phyloP scores from a whole-genome alignment of 139 green algal genomes.

The Coccomyxa sp. region DNA sequence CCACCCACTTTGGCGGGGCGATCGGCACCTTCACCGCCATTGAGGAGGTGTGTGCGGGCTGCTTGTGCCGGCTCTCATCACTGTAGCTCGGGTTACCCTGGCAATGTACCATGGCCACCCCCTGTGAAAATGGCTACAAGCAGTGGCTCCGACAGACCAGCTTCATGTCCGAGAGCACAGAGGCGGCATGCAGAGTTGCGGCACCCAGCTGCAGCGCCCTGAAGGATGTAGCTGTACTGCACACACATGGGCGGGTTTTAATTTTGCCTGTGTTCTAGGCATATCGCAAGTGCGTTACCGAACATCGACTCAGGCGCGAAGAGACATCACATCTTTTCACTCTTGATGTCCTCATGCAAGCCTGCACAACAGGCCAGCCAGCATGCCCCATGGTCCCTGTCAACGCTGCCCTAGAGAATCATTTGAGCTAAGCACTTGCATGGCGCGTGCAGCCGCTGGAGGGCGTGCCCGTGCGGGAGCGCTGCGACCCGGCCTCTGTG shows the following conservation, averaged over 20 bases:
- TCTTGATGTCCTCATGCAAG: neutral
- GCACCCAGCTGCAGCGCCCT: too few relatives aligned
- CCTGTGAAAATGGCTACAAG: too few relatives aligned
- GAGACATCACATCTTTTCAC: too few relatives aligned
- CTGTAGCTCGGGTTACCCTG: neutral
- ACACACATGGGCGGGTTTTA: too few relatives aligned
- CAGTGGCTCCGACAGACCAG: neutral
- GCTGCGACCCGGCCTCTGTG: neutral
- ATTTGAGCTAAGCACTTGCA: too few relatives aligned
- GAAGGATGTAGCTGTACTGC: too few relatives aligned
- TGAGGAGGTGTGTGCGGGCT: neutral
- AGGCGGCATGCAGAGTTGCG: too few relatives aligned
- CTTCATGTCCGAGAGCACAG: too few relatives aligned
- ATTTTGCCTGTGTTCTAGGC: too few relatives aligned
- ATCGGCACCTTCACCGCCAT: neutral
- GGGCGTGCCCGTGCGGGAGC: neutral
- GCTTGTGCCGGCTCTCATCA: neutral
- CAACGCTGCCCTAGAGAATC: neutral
- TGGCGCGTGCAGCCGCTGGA: neutral
- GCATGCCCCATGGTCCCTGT: neutral
- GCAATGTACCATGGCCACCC: neutral
- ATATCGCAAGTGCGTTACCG: too few relatives aligned
- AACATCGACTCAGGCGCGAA: too few relatives aligned
- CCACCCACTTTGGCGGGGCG: slow-evolving; percentile 1
- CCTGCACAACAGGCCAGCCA: neutral